These are phyloP conservation scores for Elaphomyces granulatus DNA, from an alignment of 495 filamentous ascomycete species.

Conservation along the genomic window DNA sequence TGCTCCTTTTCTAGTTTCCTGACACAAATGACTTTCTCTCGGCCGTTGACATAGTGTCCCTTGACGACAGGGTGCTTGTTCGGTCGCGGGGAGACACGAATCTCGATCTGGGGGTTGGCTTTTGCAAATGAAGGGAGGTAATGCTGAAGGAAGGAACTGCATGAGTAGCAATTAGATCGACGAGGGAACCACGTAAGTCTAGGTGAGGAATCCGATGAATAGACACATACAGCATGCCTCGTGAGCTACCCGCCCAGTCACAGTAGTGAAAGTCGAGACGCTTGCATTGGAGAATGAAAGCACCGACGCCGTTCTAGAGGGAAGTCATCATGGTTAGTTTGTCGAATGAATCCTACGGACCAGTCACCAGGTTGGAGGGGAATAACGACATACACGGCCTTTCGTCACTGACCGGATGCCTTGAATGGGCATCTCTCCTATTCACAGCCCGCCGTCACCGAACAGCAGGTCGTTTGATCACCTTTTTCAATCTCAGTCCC, in stretches of 20 bases:
- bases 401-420: neutral
- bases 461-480: neutral
- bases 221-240: conserved; percentile 77
- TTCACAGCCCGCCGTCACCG: neutral
- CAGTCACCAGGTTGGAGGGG: no score
- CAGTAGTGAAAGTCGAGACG: conserved; percentile 92
- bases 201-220: neutral
- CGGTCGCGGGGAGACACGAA: conserved; percentile 78
- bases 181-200: neutral
- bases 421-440: neutral
- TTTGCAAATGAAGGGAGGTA: conserved; percentile 61
- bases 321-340: no score
- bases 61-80: conserved; percentile 73
- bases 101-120: conserved; percentile 76
- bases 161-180: conserved; percentile 1
- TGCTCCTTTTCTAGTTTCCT: conserved; percentile 68
- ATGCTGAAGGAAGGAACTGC: conserved; percentile 65
- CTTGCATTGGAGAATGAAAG: conserved; percentile 95
- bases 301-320: conserved; percentile 79
- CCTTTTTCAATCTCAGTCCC: neutral
- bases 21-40: conserved; percentile 75
- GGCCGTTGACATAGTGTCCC: conserved; percentile 83
- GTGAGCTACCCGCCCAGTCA: conserved; percentile 82
- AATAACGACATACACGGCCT: conserved; percentile 2
- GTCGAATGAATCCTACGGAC: no score